Percentiles rank a stretch among this genome's conserved stretches.
phyloP scores from a whole-genome alignment of 352 stramenopile genomes.

The Pythium dissotocum region DNA sequence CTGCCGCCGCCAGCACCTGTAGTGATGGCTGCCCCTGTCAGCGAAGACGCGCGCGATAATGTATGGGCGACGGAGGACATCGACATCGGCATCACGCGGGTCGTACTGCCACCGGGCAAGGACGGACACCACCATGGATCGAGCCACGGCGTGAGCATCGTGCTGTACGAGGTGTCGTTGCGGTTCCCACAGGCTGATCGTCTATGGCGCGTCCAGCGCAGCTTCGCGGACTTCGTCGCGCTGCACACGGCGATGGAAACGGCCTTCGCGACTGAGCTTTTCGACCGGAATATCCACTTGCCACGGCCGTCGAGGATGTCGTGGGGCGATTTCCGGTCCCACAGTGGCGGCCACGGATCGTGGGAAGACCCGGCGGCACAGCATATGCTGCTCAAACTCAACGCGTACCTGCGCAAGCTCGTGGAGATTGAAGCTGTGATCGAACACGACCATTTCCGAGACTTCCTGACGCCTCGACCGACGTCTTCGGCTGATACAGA shows the following conservation, averaged over 20 bases:
- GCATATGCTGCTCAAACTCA: slow-evolving; percentile 50
- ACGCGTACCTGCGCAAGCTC: slow-evolving; percentile 61
- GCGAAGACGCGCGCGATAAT: neutral
- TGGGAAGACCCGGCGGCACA: slow-evolving; percentile 31
- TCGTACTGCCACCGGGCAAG: slow-evolving; percentile 9
- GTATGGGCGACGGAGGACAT: slow-evolving; percentile 44
- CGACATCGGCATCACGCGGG: slow-evolving; percentile 53
- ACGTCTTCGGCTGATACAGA: slow-evolving; percentile 32
- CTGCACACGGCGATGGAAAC: slow-evolving; percentile 41
- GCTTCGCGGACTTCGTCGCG: slow-evolving; percentile 49
- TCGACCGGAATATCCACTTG: slow-evolving; percentile 42
- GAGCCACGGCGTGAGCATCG: slow-evolving; percentile 13
- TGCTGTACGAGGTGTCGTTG: slow-evolving; percentile 61
- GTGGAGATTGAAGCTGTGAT: slow-evolving; percentile 57
- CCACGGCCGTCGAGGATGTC: slow-evolving; percentile 41
- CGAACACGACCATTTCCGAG: slow-evolving; percentile 38
- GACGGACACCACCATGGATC: neutral
- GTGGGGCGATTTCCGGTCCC: slow-evolving; percentile 35
- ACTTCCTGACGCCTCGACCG: slow-evolving; percentile 48
- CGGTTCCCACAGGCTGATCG: slow-evolving; percentile 42
- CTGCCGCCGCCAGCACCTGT: neutral
- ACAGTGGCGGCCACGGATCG: neutral
- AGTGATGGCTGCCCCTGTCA: neutral
- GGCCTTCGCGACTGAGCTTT: slow-evolving; percentile 29
- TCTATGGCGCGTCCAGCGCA: slow-evolving; percentile 52